Evolutionary conservation across 2,329 filamentous ascomycete species (phyloP), one percentile per base, ranked within the genome.

Genomic region (Cercospora beticola): DNA sequence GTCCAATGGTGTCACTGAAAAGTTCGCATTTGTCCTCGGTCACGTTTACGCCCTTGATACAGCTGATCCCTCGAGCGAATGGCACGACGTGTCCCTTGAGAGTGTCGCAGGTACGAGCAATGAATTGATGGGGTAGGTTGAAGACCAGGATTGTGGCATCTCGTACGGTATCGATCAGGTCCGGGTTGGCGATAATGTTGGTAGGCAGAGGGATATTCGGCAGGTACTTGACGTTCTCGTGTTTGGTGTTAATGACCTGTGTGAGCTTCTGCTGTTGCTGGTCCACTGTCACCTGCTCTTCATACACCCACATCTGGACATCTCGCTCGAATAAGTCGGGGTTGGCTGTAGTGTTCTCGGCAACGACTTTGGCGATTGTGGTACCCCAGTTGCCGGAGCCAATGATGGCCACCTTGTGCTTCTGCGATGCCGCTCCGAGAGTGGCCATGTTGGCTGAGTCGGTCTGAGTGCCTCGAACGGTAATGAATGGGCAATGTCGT

Each of bases 271-370:
- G 92, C 82, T 93, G 86, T 74, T 88, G 88, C 60, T 92, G 94
- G 71, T 86, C 85, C 52, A 97, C 84, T 65, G 87, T 87, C 72
- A 97, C 89, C 26, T 97, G 88, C 81, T 99, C 95, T 82, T 99
- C 95, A 79, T 89, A 97, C 77, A 99, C 96, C 95, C 95, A 99
- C 95, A 99, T 98, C 82, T 97, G 92, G 63, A 99, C 93, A 70
- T 93, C 85, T 79, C 90, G 84, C 77, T 98, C 92, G 79, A 98
- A 99, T 56, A 97, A 78, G 31, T 93, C 87, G 9, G 89, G 86
- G 82, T 97, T 86, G 72, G 86, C 89, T 70, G 87, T 88, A 43
- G 93, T 91, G 83, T 97, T 99, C 81, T 99, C 94, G 74, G 94
- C 94, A 63, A 97, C 88, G 71, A 99, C 96, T 83, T 99, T 99